Evolutionary conservation across 345 rosid genomes (phyloP), one percentile per base, ranked within the genome.

Genomic region (Dipteronia dyeriana): DNA sequence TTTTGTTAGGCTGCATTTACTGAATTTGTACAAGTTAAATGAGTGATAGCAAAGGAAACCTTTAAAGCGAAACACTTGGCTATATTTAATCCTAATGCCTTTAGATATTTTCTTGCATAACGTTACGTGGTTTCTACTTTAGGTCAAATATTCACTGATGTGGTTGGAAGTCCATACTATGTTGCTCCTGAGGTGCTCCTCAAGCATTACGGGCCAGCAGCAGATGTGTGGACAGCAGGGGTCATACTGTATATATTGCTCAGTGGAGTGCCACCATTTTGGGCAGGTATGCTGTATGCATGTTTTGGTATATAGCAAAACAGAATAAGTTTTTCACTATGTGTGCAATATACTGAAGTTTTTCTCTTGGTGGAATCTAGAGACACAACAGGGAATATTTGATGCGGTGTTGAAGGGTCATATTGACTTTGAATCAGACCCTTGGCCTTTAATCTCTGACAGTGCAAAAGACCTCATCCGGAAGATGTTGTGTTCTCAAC

Each of bases 141-240:
- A 95, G 99, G 89, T 79, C 97, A 95, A 86, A 76, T 89, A 73
- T 95, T 95, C 79, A 91, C 91, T 47, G 99, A 95, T 86, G 98
- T 93, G 11, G 99, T 95, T 76, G 99, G 99, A 65, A 95, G 99
- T 78, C 99, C 99, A 26, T 95, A 93, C 81, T 95, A 95, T 64
- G 97, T 93, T 25, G 99, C 99, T 73, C 99, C 99, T 12, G 99
- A 93, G 87, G 99, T 95, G 47, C 97, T 96, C 54, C 91, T 88
- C 38, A 96, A 96, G 86, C 91, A 87, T 78, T 95, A 92, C 71
- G 98, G 98, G 68, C 99, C 96, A 23, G 98, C 82, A 83, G 99
- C 99, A 26, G 99, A 95, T 82, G 99, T 95, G 56, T 95, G 99
- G 99, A 95, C 99, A 19, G 98, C 98, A 45, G 99, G 99, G 72